Base-by-base conservation (phyloP, 2,329 filamentous ascomycete species). In the Gnomoniopsis sp. region DNA sequence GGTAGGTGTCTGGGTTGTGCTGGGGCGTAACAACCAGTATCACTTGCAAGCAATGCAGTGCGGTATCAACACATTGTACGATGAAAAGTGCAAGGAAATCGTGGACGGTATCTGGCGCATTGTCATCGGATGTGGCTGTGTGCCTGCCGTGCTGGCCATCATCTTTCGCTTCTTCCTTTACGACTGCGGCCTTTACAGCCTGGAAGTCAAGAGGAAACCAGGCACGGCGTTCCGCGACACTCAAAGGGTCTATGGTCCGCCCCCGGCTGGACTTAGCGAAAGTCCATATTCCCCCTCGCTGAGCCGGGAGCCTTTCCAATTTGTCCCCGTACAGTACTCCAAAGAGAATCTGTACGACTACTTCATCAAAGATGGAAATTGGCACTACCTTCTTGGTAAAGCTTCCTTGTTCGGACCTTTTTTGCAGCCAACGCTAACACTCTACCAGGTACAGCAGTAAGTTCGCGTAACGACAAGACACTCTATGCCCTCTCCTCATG, bases 41-140 rank as follows among this genome's bases (percentile, higher is more conserved):
- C 67, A 75, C 26, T 66, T 81, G 19, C 70, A 75, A 43, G 76
- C 68, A 3, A 73, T 77, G 72, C 75, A 76, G 51, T 82, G 79
- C 61, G 79, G 79, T 19, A 71, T 82, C 43, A 75, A 81, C 63
- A 71, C 65, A 1, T 65, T 74, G 6, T 67, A 80, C 62, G 72
- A 78, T 8, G 71, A 75, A 8, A 75, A 79, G 58, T 82, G 79
- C 62, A 75, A 75, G 38, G 69, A 70, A 57, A 68, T 74, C 3
- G 73, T 88, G 1, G 86, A 88, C 63, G 81, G 78, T 1, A 83
- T 87, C 62, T 89, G 86, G 86, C 79, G 86, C 50, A 87, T 87
- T 66, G 83, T 88, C 33, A 82, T 88, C 62, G 86, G 85, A 2
- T 82, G 86, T 0, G 86, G 86, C 7, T 85, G 85, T 10, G 76